A percentile compares a stretch with the other conserved stretches of the same genome.
phyloP scores from a whole-genome alignment of 805 yeast species.

The Kodamaea nitidulidarum region DNA sequence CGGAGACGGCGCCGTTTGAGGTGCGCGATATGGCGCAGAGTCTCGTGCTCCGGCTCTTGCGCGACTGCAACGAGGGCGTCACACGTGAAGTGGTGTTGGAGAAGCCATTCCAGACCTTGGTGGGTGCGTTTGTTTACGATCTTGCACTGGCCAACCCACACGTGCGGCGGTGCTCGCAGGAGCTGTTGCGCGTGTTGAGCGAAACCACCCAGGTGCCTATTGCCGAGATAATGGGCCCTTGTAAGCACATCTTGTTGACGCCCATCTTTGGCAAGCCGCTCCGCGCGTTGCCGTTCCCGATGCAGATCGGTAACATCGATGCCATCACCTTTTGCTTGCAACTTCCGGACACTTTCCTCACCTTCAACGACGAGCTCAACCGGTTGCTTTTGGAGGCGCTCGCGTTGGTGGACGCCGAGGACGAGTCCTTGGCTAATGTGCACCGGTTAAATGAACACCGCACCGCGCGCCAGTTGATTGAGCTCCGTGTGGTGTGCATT shows the following conservation, averaged over 20 bases:
- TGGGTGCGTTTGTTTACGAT: conserved; percentile 89
- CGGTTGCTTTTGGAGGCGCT: conserved; percentile 84
- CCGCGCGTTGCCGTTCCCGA: conserved; percentile 94
- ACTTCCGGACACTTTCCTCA: conserved; percentile 73
- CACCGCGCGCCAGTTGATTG: conserved; percentile 83
- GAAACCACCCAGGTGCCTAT: conserved; percentile 67
- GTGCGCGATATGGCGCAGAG: conserved; percentile 71
- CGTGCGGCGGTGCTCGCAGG: conserved; percentile 79
- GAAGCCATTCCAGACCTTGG: conserved; percentile 73
- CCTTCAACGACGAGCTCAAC: conserved; percentile 84
- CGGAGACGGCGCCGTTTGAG: conserved; percentile 78
- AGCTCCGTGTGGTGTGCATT: conserved; percentile 86
- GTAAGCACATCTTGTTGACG: conserved; percentile 74
- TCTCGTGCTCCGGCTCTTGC: conserved; percentile 60
- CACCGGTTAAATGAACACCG: conserved; percentile 82
- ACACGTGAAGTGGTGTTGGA: conserved; percentile 60
- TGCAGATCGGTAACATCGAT: conserved; percentile 98
- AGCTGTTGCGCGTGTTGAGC: conserved; percentile 62
- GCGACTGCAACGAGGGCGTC: conserved; percentile 58
- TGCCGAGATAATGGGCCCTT: conserved; percentile 73
- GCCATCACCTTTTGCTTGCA: conserved; percentile 91
- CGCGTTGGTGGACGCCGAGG: conserved; percentile 96
- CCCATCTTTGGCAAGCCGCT: conserved; percentile 97
- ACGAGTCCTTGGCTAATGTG: conserved; percentile 86
- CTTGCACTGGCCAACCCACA: conserved; percentile 81